Base-by-base conservation (phyloP, 495 filamentous ascomycete genomes). In the Pyrenula massariospora region DNA sequence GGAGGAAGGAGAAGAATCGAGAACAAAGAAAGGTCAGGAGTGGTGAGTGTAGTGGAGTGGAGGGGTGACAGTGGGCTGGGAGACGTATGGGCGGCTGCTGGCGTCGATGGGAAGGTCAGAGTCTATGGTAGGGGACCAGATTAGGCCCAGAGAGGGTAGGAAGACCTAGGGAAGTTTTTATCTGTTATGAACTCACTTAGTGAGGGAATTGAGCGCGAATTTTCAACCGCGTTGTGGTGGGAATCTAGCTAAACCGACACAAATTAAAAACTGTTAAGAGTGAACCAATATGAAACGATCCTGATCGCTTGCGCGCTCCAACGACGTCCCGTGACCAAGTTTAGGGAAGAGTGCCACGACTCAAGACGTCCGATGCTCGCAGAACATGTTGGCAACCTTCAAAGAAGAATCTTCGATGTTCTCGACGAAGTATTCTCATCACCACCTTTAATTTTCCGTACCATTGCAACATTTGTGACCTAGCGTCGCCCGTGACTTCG, bases 401-500 rank as follows among this genome's bases (percentile, higher is more conserved):
- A 42, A 15, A 42, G 31, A 5, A 42, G 31, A 42, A 42, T 5
- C 31, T 15, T 42, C 15, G 15, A 42, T 42, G 5, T 42, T 5
- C 15, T 15, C 31, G 31, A 42, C 8, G 8, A 42, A 42, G 15
- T 8, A 15, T 15, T 42, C 31, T 5, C 31, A 54, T 42, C 50
- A 8, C 8, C 50, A 19, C 8, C 24, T 47, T 36, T 47, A 2
- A 55, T 25, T n/a, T 12, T 21, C 22, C 23, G 42, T 1, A 42
- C 24, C 52, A 55, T 15, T 24, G 42, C 21, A 55, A 22, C 21
- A 19, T 55, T n/a, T 25, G 20, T 48, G 62, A 63, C 55, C 73
- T 91, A 97, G 74, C 93, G 94, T 75, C 93, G 90, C 62, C 93
- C 94, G 68, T 94, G 89, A 78, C 90, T 96, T 73, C 93, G 84